Base-by-base conservation (phyloP, 257 asterid species). In the Prunella vulgaris region DNA sequence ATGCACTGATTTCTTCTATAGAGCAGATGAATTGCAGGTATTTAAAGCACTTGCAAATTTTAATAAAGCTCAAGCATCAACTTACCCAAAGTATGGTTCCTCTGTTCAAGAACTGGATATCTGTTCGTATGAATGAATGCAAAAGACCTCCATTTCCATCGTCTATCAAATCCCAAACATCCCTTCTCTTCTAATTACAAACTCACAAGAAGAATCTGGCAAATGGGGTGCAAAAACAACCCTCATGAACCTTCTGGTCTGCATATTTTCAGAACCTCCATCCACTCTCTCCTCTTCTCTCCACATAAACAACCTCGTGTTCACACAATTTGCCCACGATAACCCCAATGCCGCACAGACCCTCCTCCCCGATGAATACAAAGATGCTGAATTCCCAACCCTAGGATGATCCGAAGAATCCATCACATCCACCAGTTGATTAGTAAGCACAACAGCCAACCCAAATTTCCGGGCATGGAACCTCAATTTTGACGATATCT, bases 291-390 rank as follows among this genome's bases (percentile, higher is more conserved):
- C 93, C 67, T 86, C 94, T 44, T 77, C 78, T 72, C 90, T 86
- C 42, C 92, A 87, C 84, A 93, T 74, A 56, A 89, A 86, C 76
- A 93, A 46, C 84, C 97, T 90, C 2, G 86, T 78, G 61, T 90
- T 93, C 71, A 91, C 92, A 73, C 99, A 93, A 78, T 93, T 86
- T 5, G 99, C 95, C 97, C 99, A 93, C 9, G 97, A 84, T 78
- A 93, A 69, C 37, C 97, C 96, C 80, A 90, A 79, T 0, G 97
- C 96, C 13, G 96, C 88, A 30, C 77, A 72, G 7, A 93, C 95
- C 80, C 81, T 86, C 79, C 97, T 80, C 68, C 95, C 93, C 0
- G 96, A 90, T 10, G 97, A 75, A 69, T 77, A 82, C 76, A 84
- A 67, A 10, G 59, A 79, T 15, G 60, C 74, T 0, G 77, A 71